Evolutionary conservation across 108 stramenopile species (phyloP).

Genomic region (Cyclotella sp.): DNA sequence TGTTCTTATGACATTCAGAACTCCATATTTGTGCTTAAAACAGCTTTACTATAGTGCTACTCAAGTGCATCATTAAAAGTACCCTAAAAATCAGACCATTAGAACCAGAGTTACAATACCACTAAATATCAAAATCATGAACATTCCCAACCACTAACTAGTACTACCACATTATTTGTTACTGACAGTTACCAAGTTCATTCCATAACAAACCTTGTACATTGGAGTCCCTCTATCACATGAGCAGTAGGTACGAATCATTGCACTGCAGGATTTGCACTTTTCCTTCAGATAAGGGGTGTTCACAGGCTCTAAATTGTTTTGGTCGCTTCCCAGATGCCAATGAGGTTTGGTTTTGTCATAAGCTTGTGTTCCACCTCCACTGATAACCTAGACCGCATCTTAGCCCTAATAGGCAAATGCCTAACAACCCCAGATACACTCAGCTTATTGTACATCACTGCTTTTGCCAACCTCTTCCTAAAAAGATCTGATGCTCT

Average conservation of each 20-base stretch:
- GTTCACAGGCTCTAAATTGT: background rate
- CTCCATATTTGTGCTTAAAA: no score
- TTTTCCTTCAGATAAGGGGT: background rate
- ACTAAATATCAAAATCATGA: no score
- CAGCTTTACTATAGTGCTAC: no score
- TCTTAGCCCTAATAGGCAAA: background rate
- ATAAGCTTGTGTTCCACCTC: background rate
- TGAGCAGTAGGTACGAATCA: background rate
- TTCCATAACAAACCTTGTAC: conserved; percentile 1
- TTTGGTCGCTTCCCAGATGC: background rate
- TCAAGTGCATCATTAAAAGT: no score
- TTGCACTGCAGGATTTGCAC: background rate
- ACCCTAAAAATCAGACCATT: no score
- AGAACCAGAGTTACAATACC: no score
- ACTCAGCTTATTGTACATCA: conserved; percentile 22
- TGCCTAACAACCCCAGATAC: background rate
- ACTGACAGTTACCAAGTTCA: background rate
- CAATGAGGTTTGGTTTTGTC: background rate
- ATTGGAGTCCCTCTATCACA: conserved; percentile 2
- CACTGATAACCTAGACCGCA: background rate
- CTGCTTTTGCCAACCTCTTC: conserved; percentile 18
- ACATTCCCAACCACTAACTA: background rate
- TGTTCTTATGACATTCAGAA: no score
- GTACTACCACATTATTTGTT: background rate
- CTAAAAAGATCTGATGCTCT: conserved; percentile 8